Evolutionary conservation across 352 stramenopile genomes (phyloP).

Genomic region (Phytophthora nicotianae): DNA sequence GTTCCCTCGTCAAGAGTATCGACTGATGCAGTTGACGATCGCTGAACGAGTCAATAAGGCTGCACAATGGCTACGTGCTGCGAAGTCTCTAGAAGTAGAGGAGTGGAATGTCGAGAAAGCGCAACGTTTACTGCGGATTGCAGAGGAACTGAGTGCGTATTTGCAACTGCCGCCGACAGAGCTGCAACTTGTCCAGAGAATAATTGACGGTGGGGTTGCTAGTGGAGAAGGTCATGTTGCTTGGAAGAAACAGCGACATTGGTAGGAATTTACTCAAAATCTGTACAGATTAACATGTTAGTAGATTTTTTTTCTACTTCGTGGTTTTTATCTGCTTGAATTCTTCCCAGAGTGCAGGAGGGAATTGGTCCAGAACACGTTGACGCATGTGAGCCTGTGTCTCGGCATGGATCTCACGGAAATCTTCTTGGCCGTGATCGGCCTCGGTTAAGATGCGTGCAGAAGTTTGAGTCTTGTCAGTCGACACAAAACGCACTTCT

Average conservation of each 20-base stretch:
- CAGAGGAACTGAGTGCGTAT: conserved; percentile 64
- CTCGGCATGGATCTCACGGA: conserved; percentile 52
- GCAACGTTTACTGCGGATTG: conserved; percentile 45
- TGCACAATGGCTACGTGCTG: conserved; percentile 62
- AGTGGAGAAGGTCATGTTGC: conserved; percentile 29
- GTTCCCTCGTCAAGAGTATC: conserved; percentile 72
- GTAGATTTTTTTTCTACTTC: background rate
- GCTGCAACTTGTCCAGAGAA: conserved; percentile 61
- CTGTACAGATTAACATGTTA: conserved; percentile 22
- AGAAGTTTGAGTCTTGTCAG: conserved; percentile 5
- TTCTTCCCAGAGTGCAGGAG: conserved; percentile 59
- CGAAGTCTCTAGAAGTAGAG: conserved; percentile 69
- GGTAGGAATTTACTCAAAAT: conserved; percentile 16
- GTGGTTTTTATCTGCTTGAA: conserved; percentile 45
- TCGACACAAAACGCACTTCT: conserved; percentile 53
- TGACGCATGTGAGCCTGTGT: conserved; percentile 70
- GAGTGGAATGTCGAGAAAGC: conserved; percentile 71
- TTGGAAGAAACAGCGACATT: conserved; percentile 38
- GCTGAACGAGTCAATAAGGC: conserved; percentile 68
- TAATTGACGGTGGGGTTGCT: conserved; percentile 21
- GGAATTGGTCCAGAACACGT: conserved; percentile 70
- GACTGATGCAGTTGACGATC: conserved; percentile 75
- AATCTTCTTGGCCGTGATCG: conserved; percentile 60
- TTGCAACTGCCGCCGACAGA: conserved; percentile 68
- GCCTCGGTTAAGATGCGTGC: conserved; percentile 53